Percentiles rank a stretch among this genome's conserved stretches.
Evolutionary conservation across 306 rosid genomes (phyloP).

Genomic region (Hippophae gyantsensis): DNA sequence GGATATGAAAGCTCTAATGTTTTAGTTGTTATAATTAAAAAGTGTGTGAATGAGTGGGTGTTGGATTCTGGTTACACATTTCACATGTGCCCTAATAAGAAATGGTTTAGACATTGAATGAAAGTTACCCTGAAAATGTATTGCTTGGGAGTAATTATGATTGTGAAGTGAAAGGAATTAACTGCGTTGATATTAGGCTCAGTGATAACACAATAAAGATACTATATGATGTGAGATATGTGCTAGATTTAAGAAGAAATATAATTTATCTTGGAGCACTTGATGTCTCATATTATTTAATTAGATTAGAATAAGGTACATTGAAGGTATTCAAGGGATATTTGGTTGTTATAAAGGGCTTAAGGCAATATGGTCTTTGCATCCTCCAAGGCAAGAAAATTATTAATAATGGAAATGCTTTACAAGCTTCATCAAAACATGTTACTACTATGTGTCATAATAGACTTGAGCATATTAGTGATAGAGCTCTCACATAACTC

Average conservation of each 20-base stretch:
- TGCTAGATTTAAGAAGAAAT: too few species aligned
- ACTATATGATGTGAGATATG: neutral
- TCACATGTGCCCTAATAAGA: neutral
- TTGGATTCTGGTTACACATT: too few species aligned
- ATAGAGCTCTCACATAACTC: neutral
- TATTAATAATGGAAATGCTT: neutral
- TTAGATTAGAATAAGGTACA: neutral
- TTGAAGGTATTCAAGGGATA: neutral
- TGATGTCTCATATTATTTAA: neutral
- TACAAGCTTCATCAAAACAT: neutral
- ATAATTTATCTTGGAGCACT: neutral
- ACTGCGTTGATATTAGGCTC: too few species aligned
- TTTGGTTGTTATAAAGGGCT: neutral
- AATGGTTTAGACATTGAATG: neutral
- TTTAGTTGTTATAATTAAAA: too few species aligned
- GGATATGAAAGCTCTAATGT: too few species aligned
- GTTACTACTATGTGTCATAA: neutral
- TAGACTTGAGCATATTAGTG: neutral
- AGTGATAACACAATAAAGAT: too few species aligned
- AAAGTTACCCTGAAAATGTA: neutral
- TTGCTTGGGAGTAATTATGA: too few species aligned
- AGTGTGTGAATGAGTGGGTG: too few species aligned
- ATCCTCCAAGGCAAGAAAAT: neutral
- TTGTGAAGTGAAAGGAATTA: neutral
- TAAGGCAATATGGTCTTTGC: neutral